phyloP scores from a whole-genome alignment of 768 basidiomycete genomes.

The Naganishia onofrii region DNA sequence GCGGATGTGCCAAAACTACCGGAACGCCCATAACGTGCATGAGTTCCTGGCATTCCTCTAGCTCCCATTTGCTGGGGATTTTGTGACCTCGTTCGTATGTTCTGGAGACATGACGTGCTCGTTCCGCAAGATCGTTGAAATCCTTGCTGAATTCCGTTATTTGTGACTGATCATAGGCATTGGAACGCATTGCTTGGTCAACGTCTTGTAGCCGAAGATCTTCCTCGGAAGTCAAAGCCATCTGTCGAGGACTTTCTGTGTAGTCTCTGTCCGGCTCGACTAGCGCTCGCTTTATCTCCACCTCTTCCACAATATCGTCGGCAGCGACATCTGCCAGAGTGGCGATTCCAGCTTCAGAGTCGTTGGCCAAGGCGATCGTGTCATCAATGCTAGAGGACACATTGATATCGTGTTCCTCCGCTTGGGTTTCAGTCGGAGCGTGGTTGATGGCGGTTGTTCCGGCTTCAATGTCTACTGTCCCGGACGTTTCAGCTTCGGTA shows the following conservation, averaged over 20 bases:
- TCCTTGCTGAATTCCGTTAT: constrained; percentile 9
- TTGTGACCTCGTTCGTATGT: constrained; percentile 41
- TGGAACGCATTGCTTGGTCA: neutral
- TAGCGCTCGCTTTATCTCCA: constrained; percentile 16
- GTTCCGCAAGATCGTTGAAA: neutral
- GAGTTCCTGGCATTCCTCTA: constrained; percentile 67
- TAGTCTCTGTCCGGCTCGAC: constrained; percentile 28
- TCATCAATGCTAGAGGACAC: neutral
- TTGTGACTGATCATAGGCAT: neutral
- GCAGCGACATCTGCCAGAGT: neutral
- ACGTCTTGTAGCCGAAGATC: constrained; percentile 14
- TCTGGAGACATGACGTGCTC: constrained; percentile 30
- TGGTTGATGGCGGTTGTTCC: too few relatives aligned
- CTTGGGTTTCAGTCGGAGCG: too few relatives aligned
- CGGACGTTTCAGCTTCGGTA: neutral
- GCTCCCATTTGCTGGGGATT: constrained; percentile 65
- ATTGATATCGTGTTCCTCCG: too few relatives aligned
- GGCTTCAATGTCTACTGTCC: too few relatives aligned
- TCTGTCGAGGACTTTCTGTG: constrained; percentile 44
- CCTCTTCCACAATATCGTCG: constrained; percentile 29
- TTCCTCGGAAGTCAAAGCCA: constrained; percentile 34
- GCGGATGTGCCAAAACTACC: constrained; percentile 65
- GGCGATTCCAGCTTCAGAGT: neutral
- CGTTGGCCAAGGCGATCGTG: neutral
- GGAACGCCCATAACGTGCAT: constrained; percentile 78